A percentile compares a stretch with the other conserved stretches of the same genome.
Conservation (phyloP, 2,329 filamentous ascomycete genomes). For the Uncinocarpus reesii region DNA sequence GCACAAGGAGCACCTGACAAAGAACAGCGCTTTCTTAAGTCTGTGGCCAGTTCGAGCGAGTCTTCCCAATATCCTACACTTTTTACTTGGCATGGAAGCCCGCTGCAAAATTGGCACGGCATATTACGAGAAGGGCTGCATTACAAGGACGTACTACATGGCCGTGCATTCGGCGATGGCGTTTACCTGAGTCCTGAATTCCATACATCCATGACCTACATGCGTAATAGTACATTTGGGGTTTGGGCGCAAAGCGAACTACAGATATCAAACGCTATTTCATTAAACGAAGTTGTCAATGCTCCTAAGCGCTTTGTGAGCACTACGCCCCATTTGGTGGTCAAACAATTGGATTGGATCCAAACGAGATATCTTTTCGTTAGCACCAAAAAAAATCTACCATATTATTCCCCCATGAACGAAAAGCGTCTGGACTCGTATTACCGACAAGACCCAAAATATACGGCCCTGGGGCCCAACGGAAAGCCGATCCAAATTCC, state of each 20-base stretch:
- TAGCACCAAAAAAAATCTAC: conserved; percentile 19
- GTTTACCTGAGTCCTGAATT: conserved; percentile 65
- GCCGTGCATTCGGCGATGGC: conserved; percentile 64
- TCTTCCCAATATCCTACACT: conserved; percentile 52
- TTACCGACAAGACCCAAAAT: conserved; percentile 31
- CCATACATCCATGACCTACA: conserved; percentile 47
- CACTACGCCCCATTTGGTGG: conserved; percentile 54
- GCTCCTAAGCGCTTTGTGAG: conserved; percentile 51
- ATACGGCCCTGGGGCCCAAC: conserved; percentile 34
- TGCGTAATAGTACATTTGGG: neutral
- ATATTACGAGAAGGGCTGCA: conserved; percentile 76
- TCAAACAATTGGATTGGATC: conserved; percentile 71
- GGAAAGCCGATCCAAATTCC: conserved; percentile 41
- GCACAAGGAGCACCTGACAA: conserved; percentile 82
- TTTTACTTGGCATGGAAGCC: conserved; percentile 80
- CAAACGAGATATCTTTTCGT: conserved; percentile 79
- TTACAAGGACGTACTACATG: conserved; percentile 52
- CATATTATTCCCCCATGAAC: neutral
- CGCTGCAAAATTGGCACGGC: conserved; percentile 71
- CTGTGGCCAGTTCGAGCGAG: conserved; percentile 42
- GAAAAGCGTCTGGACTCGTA: conserved; percentile 12
- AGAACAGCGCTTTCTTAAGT: conserved; percentile 61
- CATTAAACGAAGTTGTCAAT: conserved; percentile 80
- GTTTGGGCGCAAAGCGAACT: conserved; percentile 61
- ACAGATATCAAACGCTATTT: conserved; percentile 50